A percentile compares a stretch with the other conserved stretches of the same genome.
These are phyloP conservation scores for Flaveria brownii DNA, from an alignment of 129 eudicot species.

Conservation along the genomic window DNA sequence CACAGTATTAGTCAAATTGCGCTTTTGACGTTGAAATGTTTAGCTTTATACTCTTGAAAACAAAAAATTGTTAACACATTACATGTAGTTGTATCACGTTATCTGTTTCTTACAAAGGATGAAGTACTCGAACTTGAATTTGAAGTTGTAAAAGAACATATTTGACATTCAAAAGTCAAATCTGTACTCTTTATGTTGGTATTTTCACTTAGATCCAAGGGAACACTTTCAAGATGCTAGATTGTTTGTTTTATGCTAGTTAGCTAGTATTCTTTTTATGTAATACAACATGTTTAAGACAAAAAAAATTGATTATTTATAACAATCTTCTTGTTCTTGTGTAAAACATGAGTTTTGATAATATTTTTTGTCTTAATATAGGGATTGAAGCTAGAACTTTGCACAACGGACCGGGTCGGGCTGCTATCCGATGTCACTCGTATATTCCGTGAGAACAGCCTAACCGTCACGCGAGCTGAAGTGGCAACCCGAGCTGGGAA, in stretches of 20 bases:
- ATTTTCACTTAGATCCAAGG: too few species aligned
- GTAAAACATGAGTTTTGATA: constrained; percentile 13
- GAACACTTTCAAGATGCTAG: not conserved
- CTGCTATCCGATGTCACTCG: constrained; percentile 88
- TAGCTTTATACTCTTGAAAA: not conserved
- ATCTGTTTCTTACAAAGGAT: not conserved
- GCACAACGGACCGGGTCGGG: constrained; percentile 90
- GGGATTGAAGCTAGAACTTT: constrained; percentile 94
- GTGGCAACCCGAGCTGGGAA: constrained; percentile 79
- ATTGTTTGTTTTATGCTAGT: not conserved
- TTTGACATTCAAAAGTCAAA: constrained; percentile 20
- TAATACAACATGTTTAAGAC: constrained; percentile 20
- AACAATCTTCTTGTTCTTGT: constrained; percentile 15
- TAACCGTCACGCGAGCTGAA: constrained; percentile 84
- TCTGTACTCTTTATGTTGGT: not conserved
- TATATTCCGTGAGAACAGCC: constrained; percentile 86
- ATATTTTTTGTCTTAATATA: constrained; percentile 27
- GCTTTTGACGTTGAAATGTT: not conserved
- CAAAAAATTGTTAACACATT: not conserved
- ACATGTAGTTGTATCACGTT: not conserved
- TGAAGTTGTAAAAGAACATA: not conserved
- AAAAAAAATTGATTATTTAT: not conserved
- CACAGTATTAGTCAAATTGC: not conserved
- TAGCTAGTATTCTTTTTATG: not conserved
- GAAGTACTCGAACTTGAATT: not conserved